Base-by-base conservation (phyloP, 106 monocot genomes). In the Dioscorea zingiberensis region DNA sequence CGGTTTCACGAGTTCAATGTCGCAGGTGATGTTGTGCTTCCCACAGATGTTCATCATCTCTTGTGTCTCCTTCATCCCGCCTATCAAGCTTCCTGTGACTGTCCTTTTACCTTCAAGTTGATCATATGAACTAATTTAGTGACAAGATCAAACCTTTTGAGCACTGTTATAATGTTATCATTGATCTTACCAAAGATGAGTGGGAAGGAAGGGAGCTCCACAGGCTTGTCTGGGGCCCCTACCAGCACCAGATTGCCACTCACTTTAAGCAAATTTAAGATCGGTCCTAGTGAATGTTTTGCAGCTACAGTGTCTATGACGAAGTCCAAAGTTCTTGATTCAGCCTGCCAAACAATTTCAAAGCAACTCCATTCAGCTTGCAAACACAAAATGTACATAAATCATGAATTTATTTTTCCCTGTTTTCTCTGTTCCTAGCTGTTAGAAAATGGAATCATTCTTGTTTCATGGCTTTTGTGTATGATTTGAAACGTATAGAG, bases 31-130 rank as follows among this genome's bases (percentile, higher is more conserved):
- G 77, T 78, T 84, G 64, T 87, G 84, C 69, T 82, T 75, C 57
- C 81, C 94, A 27, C 87, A 87, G 18, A 94, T 1, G 32, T 90
- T 82, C 79, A 94, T 60, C 94, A 90, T 94, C 77, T 94, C 94
- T 32, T 94, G 94, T 3, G 90, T 94, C 81, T 94, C 94, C 73
- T 73, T 84, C 48, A 90, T 94, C 16, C 94, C 87, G 2, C 90
- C 94, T 0, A 71, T 82, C 48, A 90, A 69, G 68, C 90, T 90
- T 32, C 81, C 94, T 44, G 67, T 77, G 22, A 87, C 87, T 13
- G 28, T 67, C 62, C 83, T 76, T 62, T 73, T 51, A 51, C 51
- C 19, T 51, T 51, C 19, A 51, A 13, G 51, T 51, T 18, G 7
- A 51, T 7, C 51, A 16, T 51, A 2, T 51, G 4, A 51, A 51